phyloP scores from a whole-genome alignment of 192 early-diverging fungal genomes.

The Jimgerdemannia lactiflua region DNA sequence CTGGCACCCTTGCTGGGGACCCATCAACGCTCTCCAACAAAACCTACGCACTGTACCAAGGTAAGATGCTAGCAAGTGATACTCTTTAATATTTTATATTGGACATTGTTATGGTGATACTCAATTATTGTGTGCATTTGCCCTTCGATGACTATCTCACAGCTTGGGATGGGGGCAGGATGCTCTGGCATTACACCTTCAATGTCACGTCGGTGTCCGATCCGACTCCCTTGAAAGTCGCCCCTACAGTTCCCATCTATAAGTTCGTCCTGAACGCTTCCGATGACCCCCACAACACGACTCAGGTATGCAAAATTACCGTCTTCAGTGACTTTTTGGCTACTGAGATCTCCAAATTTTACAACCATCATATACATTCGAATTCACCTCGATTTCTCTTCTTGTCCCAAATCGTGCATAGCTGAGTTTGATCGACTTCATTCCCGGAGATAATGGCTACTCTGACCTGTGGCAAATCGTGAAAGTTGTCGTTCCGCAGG shows the following conservation, averaged over 20 bases:
- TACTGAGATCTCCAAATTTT: too few species aligned
- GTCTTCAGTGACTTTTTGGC: too few species aligned
- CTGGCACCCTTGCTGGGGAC: background rate
- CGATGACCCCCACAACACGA: background rate
- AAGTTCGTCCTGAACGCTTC: background rate
- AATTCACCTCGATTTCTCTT: too few species aligned
- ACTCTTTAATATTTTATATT: background rate
- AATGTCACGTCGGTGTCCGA: background rate
- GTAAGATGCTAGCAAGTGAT: background rate
- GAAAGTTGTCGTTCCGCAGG: background rate
- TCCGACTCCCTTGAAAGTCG: background rate
- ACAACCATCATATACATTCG: too few species aligned
- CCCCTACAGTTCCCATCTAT: background rate
- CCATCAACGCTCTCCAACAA: background rate
- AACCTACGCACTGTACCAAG: background rate
- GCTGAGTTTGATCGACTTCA: background rate
- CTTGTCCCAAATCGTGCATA: background rate
- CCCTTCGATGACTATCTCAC: too few species aligned
- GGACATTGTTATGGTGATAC: too few species aligned
- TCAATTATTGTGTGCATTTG: background rate
- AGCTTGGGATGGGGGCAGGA: background rate
- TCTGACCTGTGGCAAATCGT: background rate
- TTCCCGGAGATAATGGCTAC: background rate
- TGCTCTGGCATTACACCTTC: background rate
- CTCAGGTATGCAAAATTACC: background rate